Base-by-base conservation (phyloP, 768 basidiomycete species). In the Lactifluus subvellereus region DNA sequence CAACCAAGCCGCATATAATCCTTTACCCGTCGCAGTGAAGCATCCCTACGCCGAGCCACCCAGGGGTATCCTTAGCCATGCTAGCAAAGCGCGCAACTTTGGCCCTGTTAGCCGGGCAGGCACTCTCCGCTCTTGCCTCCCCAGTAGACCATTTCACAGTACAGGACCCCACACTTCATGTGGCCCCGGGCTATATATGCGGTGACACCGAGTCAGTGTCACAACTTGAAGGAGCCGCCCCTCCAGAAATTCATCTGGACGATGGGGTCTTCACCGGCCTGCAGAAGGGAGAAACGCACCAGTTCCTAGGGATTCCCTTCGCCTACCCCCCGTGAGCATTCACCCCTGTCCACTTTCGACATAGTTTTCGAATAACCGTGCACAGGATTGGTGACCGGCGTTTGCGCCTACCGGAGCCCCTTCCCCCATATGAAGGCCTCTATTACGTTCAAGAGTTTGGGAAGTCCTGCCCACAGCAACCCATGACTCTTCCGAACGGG, bases 261-360 rank as follows among this genome's bases (percentile, higher is more conserved):
- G 65, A 62, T 11, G 75, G 70, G 0, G 65, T 69, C 4, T 72
- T 76, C 55, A 67, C 67, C 33, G 77, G 77, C 1, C 2, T 60
- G 1, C 33, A 63, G 11, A 65, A 65, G 1, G 74, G 71, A 9
- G 55, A 53, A n/a, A 68, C 73, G 0, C 65, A 69, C 8, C 54
- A 69, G 16, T 80, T 75, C 61, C 66, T 78, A 0, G 78, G 78
- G 6, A 76, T 80, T 14, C 78, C 76, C 0, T 80, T 74, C 48
- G 76, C 77, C 13, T 60, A 71, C 30, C 73, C 77, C 40, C 76
- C 75, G 77, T 80, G 67, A 32, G 75, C 54, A 53, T 42, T 37
- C 33, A 1, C 1, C 27, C 27, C 10, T 18, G 1, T 27, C n/a
- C n/a, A 14, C 1, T 22, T 32, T 30, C 27, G 4, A 27, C 33